Evolutionary conservation across 2,329 filamentous ascomycete genomes (phyloP), one percentile per base, ranked within the genome.

Genomic region (Trichothecium roseum): DNA sequence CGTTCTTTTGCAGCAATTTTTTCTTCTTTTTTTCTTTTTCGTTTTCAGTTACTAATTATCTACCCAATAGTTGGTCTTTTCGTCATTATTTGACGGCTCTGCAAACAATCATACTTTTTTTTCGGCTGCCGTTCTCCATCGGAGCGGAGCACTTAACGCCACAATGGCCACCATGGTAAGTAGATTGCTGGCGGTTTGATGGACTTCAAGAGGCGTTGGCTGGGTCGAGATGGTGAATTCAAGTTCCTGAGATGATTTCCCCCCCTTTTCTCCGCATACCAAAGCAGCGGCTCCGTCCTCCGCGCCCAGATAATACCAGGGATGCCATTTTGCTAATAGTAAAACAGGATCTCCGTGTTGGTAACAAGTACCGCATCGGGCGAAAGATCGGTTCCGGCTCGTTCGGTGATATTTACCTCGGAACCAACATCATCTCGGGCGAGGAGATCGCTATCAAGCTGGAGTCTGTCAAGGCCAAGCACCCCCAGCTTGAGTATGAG

Each of bases 401-500:
- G 55, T 98, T 98, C 61, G 91, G 91, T 68, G 91, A 96, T 53
- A 96, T 98, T 59, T 98, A 96, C 66, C 79, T 96, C 37, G 91
- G 91, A 53, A 98, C 91, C 62, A 96, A 98, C 72, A 96, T 98
- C 68, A 96, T 96, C 64, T 96, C 91, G 4, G 91, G 91, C 43
- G 91, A 98, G 64, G 91, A 98, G 66, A 96, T 98, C 53, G 91
- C 91, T 59, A 98, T 98, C 72, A 98, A 98, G 72, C 85, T 98
- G 41, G 91, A 98, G 67, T 94, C 86, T 47, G 89, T 96, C 68
- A 98, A 98, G 75, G 89, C 91, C 59, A 96, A 98, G 74, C 91
- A 96, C 63, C 91, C 91, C 40, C 91, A 96, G 65, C 79, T 98
- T 43, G 91, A 96, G 64, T 96, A 96, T 72, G 91, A 98, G 66